Evolutionary conservation across 2,329 filamentous ascomycete species (phyloP), one percentile per base, ranked within the genome.

Genomic region (Pestalotiopsis sp.): DNA sequence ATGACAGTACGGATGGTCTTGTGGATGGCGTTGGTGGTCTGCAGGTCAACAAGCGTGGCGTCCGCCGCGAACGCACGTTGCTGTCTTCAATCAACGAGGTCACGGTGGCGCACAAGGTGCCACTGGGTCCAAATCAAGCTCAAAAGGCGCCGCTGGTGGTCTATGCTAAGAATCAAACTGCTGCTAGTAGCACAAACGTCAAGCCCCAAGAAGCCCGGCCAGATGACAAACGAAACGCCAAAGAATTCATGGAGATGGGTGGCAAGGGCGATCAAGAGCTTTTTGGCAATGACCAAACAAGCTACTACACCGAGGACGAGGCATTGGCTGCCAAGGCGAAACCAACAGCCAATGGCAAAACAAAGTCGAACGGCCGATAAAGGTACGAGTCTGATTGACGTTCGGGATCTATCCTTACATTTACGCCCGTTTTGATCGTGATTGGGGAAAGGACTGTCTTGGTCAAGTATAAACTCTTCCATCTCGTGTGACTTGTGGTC

Each of bases 1-100:
- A 90, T 70, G 95, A 98, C 82, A 97, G 94, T 81, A 98, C 95
- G 17, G 94, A 97, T 76, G 95, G 95, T 5, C 86, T 99, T 25
- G 95, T 96, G 0, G 93, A 93, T n/a, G 94, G 93, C 39, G 89
- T 99, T 73, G 90, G 90, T 27, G 88, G 89, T 12, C 87, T 99
- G 11, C 94, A 96, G 73, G 95, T 99, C 78, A 90, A 92, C 31
- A 92, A 92, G 74, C 90, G 95, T 72, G 96, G 95, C 71, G 82
- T 94, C 0, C 84, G 87, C 31, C 90, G 96, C 14, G 93, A 98
- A 81, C 90, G 96, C 62, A 99, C 96, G 0, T 82, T 98, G 67
- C 86, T 99, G 49, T 92, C 92, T 74, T 90, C 88, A 63, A 88
- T 97, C 79, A 97, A 97, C 79, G 89, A 94, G 64, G 88, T 96